phyloP scores from a whole-genome alignment of 805 yeast genomes.

The Lachancea quebecensis region DNA sequence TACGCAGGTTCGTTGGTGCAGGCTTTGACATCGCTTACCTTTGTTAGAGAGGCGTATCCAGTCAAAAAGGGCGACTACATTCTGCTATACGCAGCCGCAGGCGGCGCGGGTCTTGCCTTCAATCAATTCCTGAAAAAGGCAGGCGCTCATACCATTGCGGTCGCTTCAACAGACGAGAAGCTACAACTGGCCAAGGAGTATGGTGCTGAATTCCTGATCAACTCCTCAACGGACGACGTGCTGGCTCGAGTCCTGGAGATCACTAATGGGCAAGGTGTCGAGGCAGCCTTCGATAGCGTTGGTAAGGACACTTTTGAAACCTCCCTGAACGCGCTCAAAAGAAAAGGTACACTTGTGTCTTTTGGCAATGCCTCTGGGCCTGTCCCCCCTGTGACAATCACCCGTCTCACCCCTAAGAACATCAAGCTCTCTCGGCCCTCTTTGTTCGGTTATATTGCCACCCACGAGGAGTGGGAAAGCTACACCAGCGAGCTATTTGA shows the following conservation, averaged over 20 bases:
- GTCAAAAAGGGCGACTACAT: constrained; percentile 66
- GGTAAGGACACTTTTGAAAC: constrained; percentile 72
- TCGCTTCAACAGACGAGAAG: constrained; percentile 74
- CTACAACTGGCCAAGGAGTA: constrained; percentile 52
- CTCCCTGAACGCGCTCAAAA: constrained; percentile 52
- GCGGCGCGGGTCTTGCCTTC: constrained; percentile 79
- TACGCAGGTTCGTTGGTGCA: constrained; percentile 61
- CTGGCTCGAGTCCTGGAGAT: constrained; percentile 47
- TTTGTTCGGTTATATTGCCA: constrained; percentile 45
- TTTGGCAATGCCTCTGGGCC: constrained; percentile 86
- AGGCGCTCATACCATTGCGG: constrained; percentile 81
- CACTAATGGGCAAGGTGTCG: constrained; percentile 62
- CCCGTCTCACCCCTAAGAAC: constrained; percentile 52
- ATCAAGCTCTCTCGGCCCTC: constrained; percentile 60
- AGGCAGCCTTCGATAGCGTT: constrained; percentile 63
- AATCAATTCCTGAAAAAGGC: constrained; percentile 52
- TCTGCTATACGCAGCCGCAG: constrained; percentile 90
- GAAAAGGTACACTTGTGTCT: constrained; percentile 68
- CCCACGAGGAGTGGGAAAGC: constrained; percentile 50
- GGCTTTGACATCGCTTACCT: constrained; percentile 74
- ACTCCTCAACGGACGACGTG: constrained; percentile 49
- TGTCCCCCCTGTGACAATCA: constrained; percentile 59
- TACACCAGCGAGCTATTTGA: constrained; percentile 38
- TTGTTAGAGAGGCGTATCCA: constrained; percentile 56
- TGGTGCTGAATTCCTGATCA: constrained; percentile 74